These are phyloP conservation scores for Botryosphaeria dothidea DNA, from an alignment of 2,329 filamentous ascomycete genomes.

Conservation along the genomic window DNA sequence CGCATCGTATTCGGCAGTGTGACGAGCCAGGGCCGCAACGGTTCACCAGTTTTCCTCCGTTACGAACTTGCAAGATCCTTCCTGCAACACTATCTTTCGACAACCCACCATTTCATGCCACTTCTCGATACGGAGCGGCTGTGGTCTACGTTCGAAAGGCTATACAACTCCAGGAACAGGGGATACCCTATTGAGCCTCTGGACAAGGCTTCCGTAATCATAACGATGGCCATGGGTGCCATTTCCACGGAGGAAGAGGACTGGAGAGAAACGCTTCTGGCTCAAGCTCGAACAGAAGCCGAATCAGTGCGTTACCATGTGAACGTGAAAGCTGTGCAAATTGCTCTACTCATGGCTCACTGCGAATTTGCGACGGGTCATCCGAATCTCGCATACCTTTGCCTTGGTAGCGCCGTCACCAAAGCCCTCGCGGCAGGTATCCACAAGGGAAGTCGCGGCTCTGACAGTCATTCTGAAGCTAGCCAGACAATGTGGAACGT, in stretches of 20 bases:
- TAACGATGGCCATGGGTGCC: constrained; percentile 10
- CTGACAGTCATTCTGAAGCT: neutral
- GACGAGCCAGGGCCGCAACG: neutral
- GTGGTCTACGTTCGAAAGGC: neutral
- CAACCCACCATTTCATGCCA: neutral
- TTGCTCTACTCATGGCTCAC: neutral
- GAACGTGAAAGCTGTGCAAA: constrained; percentile 3
- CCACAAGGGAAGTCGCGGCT: neutral
- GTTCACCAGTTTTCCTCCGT: neutral
- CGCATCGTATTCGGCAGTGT: constrained; percentile 2
- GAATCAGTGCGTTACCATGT: neutral
- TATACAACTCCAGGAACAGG: neutral
- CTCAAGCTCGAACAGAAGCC: neutral
- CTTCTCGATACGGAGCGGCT: neutral
- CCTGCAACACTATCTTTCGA: neutral
- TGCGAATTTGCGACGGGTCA: constrained; percentile 2
- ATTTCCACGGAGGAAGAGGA: neutral
- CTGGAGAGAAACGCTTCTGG: neutral
- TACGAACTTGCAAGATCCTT: constrained; percentile 8
- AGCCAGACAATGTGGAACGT: neutral
- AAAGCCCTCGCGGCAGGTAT: neutral
- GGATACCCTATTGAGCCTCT: neutral
- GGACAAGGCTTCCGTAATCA: neutral
- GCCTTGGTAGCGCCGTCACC: neutral
- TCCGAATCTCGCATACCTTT: neutral